Conservation (phyloP, 176 grass and related monocot genomes). For the Aegilops bicornis region DNA sequence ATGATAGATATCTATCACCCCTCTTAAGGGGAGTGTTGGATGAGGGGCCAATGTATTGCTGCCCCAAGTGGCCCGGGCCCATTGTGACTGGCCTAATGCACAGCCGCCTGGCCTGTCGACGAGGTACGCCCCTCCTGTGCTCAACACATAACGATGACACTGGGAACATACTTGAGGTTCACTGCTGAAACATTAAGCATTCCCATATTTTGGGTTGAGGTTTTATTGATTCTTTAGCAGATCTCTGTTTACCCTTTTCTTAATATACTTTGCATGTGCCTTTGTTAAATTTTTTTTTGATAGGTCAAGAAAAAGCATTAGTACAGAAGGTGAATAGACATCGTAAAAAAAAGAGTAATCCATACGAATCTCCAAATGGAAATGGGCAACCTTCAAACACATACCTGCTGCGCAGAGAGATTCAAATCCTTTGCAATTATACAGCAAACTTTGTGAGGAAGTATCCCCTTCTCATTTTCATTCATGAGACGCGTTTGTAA, state of each 20-base stretch:
- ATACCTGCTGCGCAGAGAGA: slow-evolving; percentile 86
- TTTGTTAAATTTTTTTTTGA: neutral
- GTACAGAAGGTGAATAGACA: neutral
- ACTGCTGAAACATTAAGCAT: slow-evolving; percentile 9
- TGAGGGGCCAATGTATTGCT: too few species aligned
- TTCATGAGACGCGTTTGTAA: slow-evolving; percentile 54
- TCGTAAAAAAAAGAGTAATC: neutral
- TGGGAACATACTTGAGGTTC: neutral
- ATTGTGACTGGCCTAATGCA: too few species aligned
- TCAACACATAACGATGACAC: neutral
- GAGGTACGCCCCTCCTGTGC: too few species aligned
- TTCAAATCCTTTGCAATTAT: slow-evolving; percentile 82
- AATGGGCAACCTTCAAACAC: neutral
- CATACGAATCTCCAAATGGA: slow-evolving; percentile 12
- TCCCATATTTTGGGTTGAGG: neutral
- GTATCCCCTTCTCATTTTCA: slow-evolving; percentile 48
- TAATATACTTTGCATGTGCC: neutral
- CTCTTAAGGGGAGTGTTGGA: too few species aligned
- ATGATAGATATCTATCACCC: too few species aligned
- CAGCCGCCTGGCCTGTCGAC: too few species aligned
- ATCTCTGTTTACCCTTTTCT: neutral
- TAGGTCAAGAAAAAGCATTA: neutral
- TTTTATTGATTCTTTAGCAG: neutral
- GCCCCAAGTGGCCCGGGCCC: too few species aligned
- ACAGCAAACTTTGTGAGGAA: slow-evolving; percentile 69